Conservation (phyloP, 495 filamentous ascomycete species). For the Darksidea phi region DNA sequence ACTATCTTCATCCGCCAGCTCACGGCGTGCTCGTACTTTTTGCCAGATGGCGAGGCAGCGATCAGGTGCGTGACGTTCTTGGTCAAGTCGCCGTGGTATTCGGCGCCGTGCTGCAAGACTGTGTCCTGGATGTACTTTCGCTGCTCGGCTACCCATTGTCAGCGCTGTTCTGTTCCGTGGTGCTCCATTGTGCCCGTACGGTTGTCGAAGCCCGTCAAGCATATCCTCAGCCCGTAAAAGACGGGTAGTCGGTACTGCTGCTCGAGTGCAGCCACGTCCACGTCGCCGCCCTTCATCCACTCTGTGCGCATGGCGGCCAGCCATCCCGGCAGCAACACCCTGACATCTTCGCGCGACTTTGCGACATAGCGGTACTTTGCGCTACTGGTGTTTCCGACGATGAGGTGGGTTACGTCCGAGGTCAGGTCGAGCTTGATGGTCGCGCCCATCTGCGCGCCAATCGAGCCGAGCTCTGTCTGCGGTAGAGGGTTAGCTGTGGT, state of each 20-base stretch:
- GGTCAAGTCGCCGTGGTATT: conserved; percentile 83
- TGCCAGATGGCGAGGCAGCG: conserved; percentile 71
- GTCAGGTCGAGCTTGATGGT: conserved; percentile 86
- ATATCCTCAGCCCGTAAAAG: conserved; percentile 68
- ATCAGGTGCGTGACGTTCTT: conserved; percentile 83
- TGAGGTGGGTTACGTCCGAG: conserved; percentile 89
- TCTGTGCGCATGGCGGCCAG: conserved; percentile 74
- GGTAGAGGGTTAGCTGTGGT: conserved; percentile 1
- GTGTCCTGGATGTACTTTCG: conserved; percentile 65
- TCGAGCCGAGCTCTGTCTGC: conserved; percentile 67
- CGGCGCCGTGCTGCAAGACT: conserved; percentile 67
- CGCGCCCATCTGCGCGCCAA: conserved; percentile 81
- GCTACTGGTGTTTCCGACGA: conserved; percentile 83
- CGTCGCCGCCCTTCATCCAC: conserved; percentile 81
- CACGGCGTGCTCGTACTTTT: conserved; percentile 83
- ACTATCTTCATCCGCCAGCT: conserved; percentile 78
- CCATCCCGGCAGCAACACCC: conserved; percentile 75
- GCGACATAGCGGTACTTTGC: conserved; percentile 95
- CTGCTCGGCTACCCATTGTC: conserved; percentile 54
- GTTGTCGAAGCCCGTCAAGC: conserved; percentile 88
- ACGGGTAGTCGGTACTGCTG: conserved; percentile 58
- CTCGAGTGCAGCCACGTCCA: conserved; percentile 69
- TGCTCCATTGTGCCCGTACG: conserved; percentile 50
- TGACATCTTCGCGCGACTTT: conserved; percentile 79
- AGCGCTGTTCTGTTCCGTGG: background rate